phyloP scores from a whole-genome alignment of 148 eudicot genomes.

The Heliosperma pusillum region DNA sequence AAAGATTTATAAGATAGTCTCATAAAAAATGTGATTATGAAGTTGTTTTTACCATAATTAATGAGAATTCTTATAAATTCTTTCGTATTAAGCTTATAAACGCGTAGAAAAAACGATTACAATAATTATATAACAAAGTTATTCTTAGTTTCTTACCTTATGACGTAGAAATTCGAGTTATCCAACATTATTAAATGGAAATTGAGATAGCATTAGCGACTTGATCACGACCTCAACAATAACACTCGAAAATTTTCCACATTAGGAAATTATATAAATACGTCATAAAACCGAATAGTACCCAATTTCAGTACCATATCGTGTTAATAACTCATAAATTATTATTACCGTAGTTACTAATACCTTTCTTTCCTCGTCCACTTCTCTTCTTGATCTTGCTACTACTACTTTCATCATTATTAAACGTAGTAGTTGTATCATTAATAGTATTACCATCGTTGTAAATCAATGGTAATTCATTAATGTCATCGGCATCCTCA shows the following conservation, averaged over 20 bases:
- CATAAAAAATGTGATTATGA: too few relatives aligned
- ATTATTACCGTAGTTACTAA: not conserved
- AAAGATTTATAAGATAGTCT: too few relatives aligned
- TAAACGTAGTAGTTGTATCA: not conserved
- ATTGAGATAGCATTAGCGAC: not conserved
- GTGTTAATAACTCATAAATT: not conserved
- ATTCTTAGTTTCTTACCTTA: not conserved
- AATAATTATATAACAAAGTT: not conserved
- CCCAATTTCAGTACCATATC: not conserved
- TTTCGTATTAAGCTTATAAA: too few relatives aligned
- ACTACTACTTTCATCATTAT: not conserved
- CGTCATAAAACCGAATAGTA: not conserved
- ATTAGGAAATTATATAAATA: not conserved
- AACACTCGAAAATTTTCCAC: not conserved
- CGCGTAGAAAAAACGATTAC: not conserved
- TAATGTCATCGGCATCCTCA: conserved; percentile 37
- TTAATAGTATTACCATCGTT: conserved; percentile 20
- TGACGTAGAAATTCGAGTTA: not conserved
- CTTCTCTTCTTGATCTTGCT: conserved; percentile 12
- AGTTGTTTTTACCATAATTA: too few relatives aligned
- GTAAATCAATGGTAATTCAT: conserved; percentile 35
- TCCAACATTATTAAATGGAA: not conserved
- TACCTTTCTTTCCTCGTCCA: conserved; percentile 16
- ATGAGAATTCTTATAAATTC: too few relatives aligned
- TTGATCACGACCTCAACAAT: not conserved